A percentile compares a stretch with the other conserved stretches of the same genome.
Evolutionary conservation across 2,329 filamentous ascomycete genomes (phyloP).

Genomic region (Calonectria fujianensis): DNA sequence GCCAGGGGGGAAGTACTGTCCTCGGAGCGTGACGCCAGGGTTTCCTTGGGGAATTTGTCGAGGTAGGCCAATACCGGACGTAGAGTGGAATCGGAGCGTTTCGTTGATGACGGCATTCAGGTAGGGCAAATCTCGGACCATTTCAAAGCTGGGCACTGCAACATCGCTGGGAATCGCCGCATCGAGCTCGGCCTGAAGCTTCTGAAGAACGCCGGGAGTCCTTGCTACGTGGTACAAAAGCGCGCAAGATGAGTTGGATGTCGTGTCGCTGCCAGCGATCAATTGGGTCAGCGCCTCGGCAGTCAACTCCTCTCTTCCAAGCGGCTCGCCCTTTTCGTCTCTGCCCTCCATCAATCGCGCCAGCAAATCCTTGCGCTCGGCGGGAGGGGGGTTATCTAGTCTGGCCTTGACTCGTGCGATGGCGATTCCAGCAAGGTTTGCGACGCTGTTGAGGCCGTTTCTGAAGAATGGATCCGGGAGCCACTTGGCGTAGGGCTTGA

Average conservation of each 20-base stretch:
- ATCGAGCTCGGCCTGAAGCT: constrained; percentile 86
- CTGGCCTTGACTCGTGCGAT: constrained; percentile 86
- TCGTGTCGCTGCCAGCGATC: constrained; percentile 87
- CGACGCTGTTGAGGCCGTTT: constrained; percentile 82
- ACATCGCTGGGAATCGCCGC: constrained; percentile 75
- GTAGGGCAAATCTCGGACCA: constrained; percentile 85
- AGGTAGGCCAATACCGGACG: constrained; percentile 89
- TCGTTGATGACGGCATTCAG: constrained; percentile 86
- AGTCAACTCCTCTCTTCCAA: constrained; percentile 87
- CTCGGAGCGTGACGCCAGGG: constrained; percentile 78
- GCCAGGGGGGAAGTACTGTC: constrained; percentile 82
- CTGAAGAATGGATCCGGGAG: constrained; percentile 89
- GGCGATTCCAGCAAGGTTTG: constrained; percentile 90
- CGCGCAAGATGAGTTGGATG: constrained; percentile 87
- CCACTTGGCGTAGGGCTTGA: constrained; percentile 88
- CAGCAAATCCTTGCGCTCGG: constrained; percentile 85
- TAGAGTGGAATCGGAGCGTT: constrained; percentile 89
- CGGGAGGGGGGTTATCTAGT: constrained; percentile 79
- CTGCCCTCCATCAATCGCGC: constrained; percentile 89
- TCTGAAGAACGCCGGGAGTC: constrained; percentile 82
- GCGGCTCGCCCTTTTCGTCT: constrained; percentile 84
- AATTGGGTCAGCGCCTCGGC: constrained; percentile 93
- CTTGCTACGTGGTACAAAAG: constrained; percentile 84
- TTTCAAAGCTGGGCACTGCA: constrained; percentile 81
- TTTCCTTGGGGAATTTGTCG: constrained; percentile 80